Evolutionary conservation across 805 yeast species (phyloP), one percentile per base, ranked within the genome.

Genomic region (Candida ulmi): DNA sequence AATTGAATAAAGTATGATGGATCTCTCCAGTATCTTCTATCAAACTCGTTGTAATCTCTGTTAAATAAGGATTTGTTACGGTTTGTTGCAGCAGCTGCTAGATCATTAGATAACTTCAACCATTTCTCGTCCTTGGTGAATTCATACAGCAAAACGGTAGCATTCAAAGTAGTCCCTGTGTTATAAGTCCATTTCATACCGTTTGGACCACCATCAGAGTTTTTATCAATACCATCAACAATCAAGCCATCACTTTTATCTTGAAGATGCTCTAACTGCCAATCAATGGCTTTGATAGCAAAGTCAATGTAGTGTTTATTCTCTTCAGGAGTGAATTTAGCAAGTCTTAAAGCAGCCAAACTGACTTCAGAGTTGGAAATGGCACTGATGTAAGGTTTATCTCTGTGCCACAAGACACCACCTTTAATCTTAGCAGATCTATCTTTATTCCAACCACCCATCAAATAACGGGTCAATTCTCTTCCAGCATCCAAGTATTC

Each of bases 311-410:
- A 73, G n/a, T 48, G 48, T 30, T 61, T 46, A 18, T 65, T 62
- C 45, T 76, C 79, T 17, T 66, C 58, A 7, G 79, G 75, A 26
- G 75, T 65, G 48, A 69, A 73, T 46, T 64, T 66, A 29, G 83
- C 75, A 37, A 79, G 58, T 55, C 76, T 72, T 44, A 80, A 65
- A 45, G 78, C 74, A 5, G 79, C 78, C 52, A 77, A 66, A 5
- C 87, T 88, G 18, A 72, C 72, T 51, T 81, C 85, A 9, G 83
- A 79, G 2, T 83, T 78, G 27, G 85, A 78, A 48, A 84, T 80
- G 11, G 88, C 69, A 51, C 78, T 75, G 51, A 80, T 65, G 45
- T 80, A 81, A 23, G 69, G 58, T 59, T 78, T 77, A 33, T 66
- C 63, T 11, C 78, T 62, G 52, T 82, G 87, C 88, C 90, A 82